Evolutionary conservation across 2,329 filamentous ascomycete genomes (phyloP).

Genomic region (Septoria linicola): DNA sequence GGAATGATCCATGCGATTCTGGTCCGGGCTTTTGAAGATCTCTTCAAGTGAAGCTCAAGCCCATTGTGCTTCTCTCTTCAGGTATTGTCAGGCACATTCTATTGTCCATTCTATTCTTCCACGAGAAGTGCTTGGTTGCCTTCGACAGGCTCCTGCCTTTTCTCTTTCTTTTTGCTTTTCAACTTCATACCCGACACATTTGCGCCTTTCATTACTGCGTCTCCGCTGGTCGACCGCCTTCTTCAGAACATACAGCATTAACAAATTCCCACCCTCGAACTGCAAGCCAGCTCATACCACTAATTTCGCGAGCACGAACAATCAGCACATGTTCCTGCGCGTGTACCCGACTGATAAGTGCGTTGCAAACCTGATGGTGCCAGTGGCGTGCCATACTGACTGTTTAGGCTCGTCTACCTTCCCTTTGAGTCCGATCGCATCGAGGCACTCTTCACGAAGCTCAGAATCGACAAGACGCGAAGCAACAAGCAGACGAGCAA

Average conservation of each 20-base stretch:
- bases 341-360: conserved; percentile 39
- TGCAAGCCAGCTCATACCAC: conserved; percentile 30
- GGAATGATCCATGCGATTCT: conserved; percentile 20
- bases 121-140: conserved; percentile 33
- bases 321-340: conserved; percentile 38
- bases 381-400: conserved; percentile 14
- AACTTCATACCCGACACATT: conserved; percentile 20
- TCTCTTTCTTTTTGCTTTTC: conserved; percentile 19
- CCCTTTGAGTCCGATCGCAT: conserved; percentile 29
- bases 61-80: conserved; percentile 28
- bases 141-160: conserved; percentile 31
- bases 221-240: conserved; percentile 28
- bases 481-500: conserved; percentile 26
- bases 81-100: conserved; percentile 39
- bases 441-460: conserved; percentile 23
- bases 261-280: conserved; percentile 13
- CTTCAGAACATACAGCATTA: conserved; percentile 6
- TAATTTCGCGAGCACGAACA: conserved; percentile 14
- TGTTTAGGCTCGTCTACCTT: conserved; percentile 35
- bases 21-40: conserved; percentile 17
- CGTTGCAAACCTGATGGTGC: conserved; percentile 5
- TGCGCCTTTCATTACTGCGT: conserved; percentile 15
- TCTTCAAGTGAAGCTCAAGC: conserved; percentile 23
- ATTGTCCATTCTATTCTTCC: conserved; percentile 40
- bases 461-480: conserved; percentile 21